Base-by-base conservation (phyloP, 2,329 filamentous ascomycete species). In the Ascosphaera pollenicola region DNA sequence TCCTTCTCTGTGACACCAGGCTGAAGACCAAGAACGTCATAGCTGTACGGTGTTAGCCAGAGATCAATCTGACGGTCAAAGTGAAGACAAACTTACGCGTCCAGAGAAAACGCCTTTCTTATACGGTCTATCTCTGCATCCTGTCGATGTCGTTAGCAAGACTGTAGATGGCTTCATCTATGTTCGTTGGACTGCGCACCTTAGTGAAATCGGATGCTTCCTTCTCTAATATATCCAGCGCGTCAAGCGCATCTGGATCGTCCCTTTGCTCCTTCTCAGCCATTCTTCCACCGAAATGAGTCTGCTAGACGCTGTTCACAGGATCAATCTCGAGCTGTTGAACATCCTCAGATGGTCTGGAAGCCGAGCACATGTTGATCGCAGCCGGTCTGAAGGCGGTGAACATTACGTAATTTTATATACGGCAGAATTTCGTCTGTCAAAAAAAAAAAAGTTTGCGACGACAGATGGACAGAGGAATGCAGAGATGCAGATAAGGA, bases 41-140 rank as follows among this genome's bases (percentile, higher is more conserved):
- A 98, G 49, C 76, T 81, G 44, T 24, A 16, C 4, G 39, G 18
- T 4, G 36, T 51, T 38, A 41, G 42, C 36, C 26, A 16, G 37
- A 18, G 41, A 40, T 24, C 35, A 24, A 24, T 38, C 11, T 17
- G 35, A 16, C 39, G 26, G 5, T 16, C 31, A 17, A 5, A 36
- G 24, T 35, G 16, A 17, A 35, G 18, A 30, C 15, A 16, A 10
- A 60, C 66, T 56, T 59, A 72, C 67, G 76, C 71, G 59, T 82
- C 75, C 49, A 79, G 73, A 49, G 78, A 75, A 59, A 98, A 98
- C 37, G 85, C 81, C 51, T 78, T 79, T 48, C 92, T 68, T 48
- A 98, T 98, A 50, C 87, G 79, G 53, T 92, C 82, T 51, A 95
- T 95, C 56, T 95, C 87, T 43, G 79, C 77, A 69, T 95, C 89